Conservation (phyloP, 108 stramenopile species). For the Thalassiosira profunda region DNA sequence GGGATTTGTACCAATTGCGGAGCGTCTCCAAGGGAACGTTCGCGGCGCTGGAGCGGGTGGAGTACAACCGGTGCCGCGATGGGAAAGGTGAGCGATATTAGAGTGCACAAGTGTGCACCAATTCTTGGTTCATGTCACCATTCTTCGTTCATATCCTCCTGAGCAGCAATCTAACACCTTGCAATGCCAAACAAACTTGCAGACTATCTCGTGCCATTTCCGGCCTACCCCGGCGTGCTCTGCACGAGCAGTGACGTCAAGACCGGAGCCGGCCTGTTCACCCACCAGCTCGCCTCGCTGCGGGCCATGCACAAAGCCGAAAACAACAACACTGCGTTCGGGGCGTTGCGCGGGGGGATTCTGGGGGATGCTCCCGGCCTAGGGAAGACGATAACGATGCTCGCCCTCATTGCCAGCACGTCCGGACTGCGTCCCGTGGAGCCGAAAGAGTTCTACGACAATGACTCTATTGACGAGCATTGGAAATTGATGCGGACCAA, state of each 20-base stretch:
- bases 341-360: conserved; percentile 73
- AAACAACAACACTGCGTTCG: conserved; percentile 34
- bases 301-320: conserved; percentile 59
- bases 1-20: conserved; percentile 39
- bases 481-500: conserved; percentile 39
- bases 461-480: conserved; percentile 18
- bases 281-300: conserved; percentile 59
- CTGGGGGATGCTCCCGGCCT: conserved; percentile 88
- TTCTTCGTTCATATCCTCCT: no score
- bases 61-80: conserved; percentile 50
- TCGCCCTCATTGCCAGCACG: conserved; percentile 62
- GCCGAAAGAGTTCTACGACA: conserved; percentile 58
- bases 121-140: no score
- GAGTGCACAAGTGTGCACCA: no score
- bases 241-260: conserved; percentile 14
- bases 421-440: conserved; percentile 37
- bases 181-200: no score
- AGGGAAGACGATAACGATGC: conserved; percentile 85
- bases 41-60: conserved; percentile 34
- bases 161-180: no score
- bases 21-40: conserved; percentile 31
- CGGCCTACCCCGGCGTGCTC: conserved; percentile 55
- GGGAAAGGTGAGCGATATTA: no score
- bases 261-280: conserved; percentile 50
- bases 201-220: conserved; percentile 60